Evolutionary conservation across 106 monocot genomes (phyloP).

Genomic region (Gastrodia elata): DNA sequence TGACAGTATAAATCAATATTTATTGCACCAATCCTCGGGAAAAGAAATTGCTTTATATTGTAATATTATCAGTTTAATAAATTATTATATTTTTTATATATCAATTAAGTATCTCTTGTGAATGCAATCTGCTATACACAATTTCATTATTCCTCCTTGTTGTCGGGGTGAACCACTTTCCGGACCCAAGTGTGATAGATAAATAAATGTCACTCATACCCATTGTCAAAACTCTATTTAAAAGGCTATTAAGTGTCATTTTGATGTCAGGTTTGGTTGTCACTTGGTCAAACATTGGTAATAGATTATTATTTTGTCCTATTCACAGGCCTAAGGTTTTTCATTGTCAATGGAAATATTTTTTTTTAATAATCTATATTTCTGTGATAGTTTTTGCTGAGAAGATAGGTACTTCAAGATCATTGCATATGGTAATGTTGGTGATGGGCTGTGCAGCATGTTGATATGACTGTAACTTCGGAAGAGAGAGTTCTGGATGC

Average conservation of each 20-base stretch:
- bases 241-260: neutral
- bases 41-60: too few species aligned
- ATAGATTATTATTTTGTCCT: neutral
- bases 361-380: neutral
- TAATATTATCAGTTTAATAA: too few species aligned
- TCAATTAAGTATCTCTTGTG: too few species aligned
- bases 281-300: neutral
- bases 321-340: neutral
- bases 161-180: too few species aligned
- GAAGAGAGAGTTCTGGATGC: slow-evolving; percentile 94
- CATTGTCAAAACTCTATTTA: neutral
- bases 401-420: neutral
- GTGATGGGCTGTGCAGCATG: slow-evolving; percentile 64
- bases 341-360: neutral
- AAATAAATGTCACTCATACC: neutral
- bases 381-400: neutral
- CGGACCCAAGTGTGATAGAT: too few species aligned
- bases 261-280: neutral
- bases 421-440: neutral
- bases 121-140: too few species aligned
- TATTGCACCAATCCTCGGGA: too few species aligned
- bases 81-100: too few species aligned
- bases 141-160: too few species aligned
- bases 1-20: too few species aligned
- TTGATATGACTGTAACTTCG: slow-evolving; percentile 87